A percentile compares a stretch with the other conserved stretches of the same genome.
Evolutionary conservation across 2,329 filamentous ascomycete species (phyloP).

Genomic region (Aureobasidium sp.): DNA sequence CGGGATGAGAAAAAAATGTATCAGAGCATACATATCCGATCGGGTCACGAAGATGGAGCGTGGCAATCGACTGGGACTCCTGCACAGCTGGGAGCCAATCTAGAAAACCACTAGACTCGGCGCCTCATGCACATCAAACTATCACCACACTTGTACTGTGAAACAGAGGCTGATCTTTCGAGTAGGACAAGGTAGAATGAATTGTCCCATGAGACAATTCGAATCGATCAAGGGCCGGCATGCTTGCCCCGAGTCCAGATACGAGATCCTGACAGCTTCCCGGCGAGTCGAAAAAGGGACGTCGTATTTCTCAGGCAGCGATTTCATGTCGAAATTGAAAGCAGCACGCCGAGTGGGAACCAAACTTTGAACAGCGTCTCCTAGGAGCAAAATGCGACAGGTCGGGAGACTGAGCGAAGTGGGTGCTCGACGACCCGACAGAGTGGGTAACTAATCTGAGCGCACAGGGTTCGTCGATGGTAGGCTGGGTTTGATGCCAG

Average conservation of each 20-base stretch:
- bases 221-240: not conserved
- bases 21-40: constrained; percentile 14
- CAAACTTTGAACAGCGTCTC: constrained; percentile 3
- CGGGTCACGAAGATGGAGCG: constrained; percentile 10
- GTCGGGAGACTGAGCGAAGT: constrained; percentile 1
- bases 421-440: constrained; percentile 7
- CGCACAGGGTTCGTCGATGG: constrained; percentile 12
- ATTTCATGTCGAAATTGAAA: not conserved
- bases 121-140: constrained; percentile 16
- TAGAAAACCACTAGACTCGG: constrained; percentile 13
- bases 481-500: constrained; percentile 10
- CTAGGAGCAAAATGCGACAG: constrained; percentile 8
- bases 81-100: constrained; percentile 10
- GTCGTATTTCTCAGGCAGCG: not conserved
- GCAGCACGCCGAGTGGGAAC: constrained; percentile 1
- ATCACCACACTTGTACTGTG: constrained; percentile 13
- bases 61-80: constrained; percentile 11
- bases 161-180: constrained; percentile 13
- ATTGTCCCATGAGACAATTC: not conserved
- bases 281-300: not conserved
- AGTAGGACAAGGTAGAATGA: constrained; percentile 10
- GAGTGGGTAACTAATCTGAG: constrained; percentile 1
- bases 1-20: constrained; percentile 24
- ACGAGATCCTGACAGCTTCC: not conserved
- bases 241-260: not conserved